phyloP scores from a whole-genome alignment of 2,329 filamentous ascomycete genomes.

The Mollisiaceae sp. region DNA sequence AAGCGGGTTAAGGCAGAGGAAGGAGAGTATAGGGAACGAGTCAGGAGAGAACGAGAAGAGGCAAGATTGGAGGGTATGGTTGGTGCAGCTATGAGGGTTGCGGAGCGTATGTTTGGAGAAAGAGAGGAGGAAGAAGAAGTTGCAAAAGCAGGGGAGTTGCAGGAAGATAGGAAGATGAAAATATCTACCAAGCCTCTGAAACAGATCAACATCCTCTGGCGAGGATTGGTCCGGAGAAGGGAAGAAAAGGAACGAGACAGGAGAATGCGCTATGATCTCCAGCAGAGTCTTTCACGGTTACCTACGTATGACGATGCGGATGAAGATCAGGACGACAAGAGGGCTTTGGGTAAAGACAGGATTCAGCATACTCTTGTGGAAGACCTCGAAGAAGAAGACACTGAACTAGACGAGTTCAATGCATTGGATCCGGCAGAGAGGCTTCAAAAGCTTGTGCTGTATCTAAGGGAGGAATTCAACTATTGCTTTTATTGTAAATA shows the following conservation, averaged over 20 bases:
- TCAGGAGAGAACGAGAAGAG: slow-evolving; percentile 72
- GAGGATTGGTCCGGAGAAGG: slow-evolving; percentile 72
- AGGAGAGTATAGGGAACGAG: slow-evolving; percentile 74
- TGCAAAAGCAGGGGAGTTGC: background rate
- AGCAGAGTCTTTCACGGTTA: slow-evolving; percentile 66
- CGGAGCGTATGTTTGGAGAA: slow-evolving; percentile 68
- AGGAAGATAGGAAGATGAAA: slow-evolving; percentile 39
- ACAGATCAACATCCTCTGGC: slow-evolving; percentile 78
- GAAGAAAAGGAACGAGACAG: slow-evolving; percentile 72
- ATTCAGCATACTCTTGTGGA: slow-evolving; percentile 65
- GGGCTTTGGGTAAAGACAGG: slow-evolving; percentile 65
- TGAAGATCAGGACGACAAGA: slow-evolving; percentile 74
- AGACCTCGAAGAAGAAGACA: slow-evolving; percentile 77
- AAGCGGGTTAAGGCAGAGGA: slow-evolving; percentile 70
- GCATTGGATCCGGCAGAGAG: slow-evolving; percentile 69
- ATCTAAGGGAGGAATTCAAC: slow-evolving; percentile 71
- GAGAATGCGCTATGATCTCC: slow-evolving; percentile 67
- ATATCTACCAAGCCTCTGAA: slow-evolving; percentile 59
- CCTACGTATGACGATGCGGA: slow-evolving; percentile 72
- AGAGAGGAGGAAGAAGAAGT: slow-evolving; percentile 34
- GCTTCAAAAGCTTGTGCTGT: slow-evolving; percentile 67
- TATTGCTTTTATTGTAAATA: slow-evolving; percentile 99
- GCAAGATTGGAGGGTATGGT: slow-evolving; percentile 72
- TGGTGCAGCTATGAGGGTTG: slow-evolving; percentile 79
- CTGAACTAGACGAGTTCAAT: slow-evolving; percentile 81